These are phyloP conservation scores for Sapria himalayana DNA, from an alignment of 345 rosid species.

Conservation along the genomic window DNA sequence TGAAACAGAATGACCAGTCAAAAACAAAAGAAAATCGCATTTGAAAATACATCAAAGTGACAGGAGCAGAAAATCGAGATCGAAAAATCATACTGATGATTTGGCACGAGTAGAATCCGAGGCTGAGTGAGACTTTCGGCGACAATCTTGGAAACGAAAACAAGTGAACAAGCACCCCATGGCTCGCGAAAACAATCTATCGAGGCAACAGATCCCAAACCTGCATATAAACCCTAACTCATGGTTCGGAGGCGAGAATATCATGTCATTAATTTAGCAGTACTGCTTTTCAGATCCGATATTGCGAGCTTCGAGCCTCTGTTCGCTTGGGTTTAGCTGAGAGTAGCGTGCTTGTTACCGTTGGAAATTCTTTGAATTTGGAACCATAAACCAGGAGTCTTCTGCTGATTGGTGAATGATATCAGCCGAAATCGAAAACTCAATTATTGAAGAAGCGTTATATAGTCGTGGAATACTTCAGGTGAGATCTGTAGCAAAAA, in stretches of 20 bases:
- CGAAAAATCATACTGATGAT: slow-evolving; percentile 15
- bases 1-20: neutral
- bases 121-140: slow-evolving; percentile 14
- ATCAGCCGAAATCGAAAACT: too few species aligned
- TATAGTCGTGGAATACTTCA: too few species aligned
- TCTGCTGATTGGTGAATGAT: too few species aligned
- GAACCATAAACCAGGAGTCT: too few species aligned
- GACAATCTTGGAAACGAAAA: slow-evolving; percentile 35
- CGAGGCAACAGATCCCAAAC: slow-evolving; percentile 15
- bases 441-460: too few species aligned
- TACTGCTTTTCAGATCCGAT: too few species aligned
- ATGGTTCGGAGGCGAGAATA: slow-evolving; percentile 19
- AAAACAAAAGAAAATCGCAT: slow-evolving; percentile 1
- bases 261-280: slow-evolving; percentile 23
- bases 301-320: too few species aligned
- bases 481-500: too few species aligned
- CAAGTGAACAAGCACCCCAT: slow-evolving; percentile 79
- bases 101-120: slow-evolving; percentile 14
- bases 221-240: slow-evolving; percentile 14
- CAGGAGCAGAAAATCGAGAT: neutral
- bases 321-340: too few species aligned
- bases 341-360: too few species aligned
- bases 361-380: too few species aligned
- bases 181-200: slow-evolving; percentile 17
- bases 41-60: neutral